These are phyloP conservation scores for Vigna nakashimae DNA, from an alignment of 306 rosid species.

Conservation along the genomic window DNA sequence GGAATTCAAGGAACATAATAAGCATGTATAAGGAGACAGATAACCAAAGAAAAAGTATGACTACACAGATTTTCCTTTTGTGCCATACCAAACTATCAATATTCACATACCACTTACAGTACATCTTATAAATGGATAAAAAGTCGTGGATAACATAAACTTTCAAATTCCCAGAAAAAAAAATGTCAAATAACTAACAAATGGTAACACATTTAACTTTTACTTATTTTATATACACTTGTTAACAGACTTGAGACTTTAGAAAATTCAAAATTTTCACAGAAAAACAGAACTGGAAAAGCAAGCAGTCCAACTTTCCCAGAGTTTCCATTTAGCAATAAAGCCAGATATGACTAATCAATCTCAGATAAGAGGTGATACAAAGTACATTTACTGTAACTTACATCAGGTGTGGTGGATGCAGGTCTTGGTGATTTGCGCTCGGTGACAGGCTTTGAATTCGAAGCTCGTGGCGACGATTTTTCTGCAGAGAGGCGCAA, in stretches of 20 bases:
- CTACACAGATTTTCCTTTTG: neutral
- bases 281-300: constrained; percentile 18
- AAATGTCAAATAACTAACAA: constrained; percentile 18
- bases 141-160: constrained; percentile 10
- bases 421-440: constrained; percentile 71
- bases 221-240: neutral
- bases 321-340: constrained; percentile 11
- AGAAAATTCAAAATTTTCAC: constrained; percentile 20
- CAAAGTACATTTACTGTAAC: constrained; percentile 42
- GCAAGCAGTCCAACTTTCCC: neutral
- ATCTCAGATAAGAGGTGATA: neutral
- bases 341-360: neutral
- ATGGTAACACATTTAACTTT: constrained; percentile 17
- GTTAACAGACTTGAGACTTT: neutral
- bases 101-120: constrained; percentile 19
- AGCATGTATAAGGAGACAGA: constrained; percentile 36
- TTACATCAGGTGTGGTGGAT: constrained; percentile 80
- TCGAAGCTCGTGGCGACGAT: constrained; percentile 67
- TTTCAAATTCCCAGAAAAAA: neutral
- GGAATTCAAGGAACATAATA: constrained; percentile 43
- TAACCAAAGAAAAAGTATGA: constrained; percentile 8
- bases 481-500: constrained; percentile 79
- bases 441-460: constrained; percentile 66
- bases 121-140: constrained; percentile 12
- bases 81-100: neutral